Evolutionary conservation across 202 grass and related monocot genomes (phyloP).

Genomic region (Saccharum hybrid): DNA sequence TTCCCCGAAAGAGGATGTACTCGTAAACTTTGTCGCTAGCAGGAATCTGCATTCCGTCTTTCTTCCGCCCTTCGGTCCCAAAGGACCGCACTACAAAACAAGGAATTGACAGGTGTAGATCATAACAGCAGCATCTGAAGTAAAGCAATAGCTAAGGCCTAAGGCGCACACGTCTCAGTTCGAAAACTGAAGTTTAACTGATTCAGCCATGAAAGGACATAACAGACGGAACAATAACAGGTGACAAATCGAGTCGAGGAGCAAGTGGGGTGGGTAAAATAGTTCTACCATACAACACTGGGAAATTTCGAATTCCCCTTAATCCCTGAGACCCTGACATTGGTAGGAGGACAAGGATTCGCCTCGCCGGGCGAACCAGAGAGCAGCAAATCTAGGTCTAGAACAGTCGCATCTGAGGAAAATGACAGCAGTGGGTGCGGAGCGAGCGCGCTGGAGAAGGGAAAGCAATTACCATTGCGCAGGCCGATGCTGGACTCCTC

Average conservation of each 20-base stretch:
- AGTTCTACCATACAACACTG: not conserved
- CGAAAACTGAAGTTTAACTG: not conserved
- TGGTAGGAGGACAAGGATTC: not conserved
- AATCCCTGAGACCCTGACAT: not conserved
- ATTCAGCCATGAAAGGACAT: not conserved
- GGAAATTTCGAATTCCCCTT: not conserved
- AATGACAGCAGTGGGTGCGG: not conserved
- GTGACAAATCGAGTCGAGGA: not conserved
- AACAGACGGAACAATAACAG: not conserved
- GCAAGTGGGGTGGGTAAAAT: not conserved
- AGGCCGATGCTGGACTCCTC: slow-evolving; percentile 79
- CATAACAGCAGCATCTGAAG: not conserved
- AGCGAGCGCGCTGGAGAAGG: not conserved
- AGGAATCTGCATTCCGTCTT: slow-evolving; percentile 74
- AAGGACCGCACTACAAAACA: slow-evolving; percentile 69
- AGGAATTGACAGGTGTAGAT: slow-evolving; percentile 20
- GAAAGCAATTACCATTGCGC: slow-evolving; percentile 57
- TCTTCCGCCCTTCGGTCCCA: slow-evolving; percentile 87
- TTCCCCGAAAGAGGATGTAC: slow-evolving; percentile 81
- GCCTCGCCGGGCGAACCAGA: not conserved
- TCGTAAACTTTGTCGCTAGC: slow-evolving; percentile 76
- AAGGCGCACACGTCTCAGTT: not conserved
- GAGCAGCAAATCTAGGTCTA: slow-evolving; percentile 38
- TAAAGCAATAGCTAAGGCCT: not conserved
- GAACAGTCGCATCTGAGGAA: slow-evolving; percentile 35